phyloP scores from a whole-genome alignment of 768 basidiomycete species.

The Amanita exitialis region DNA sequence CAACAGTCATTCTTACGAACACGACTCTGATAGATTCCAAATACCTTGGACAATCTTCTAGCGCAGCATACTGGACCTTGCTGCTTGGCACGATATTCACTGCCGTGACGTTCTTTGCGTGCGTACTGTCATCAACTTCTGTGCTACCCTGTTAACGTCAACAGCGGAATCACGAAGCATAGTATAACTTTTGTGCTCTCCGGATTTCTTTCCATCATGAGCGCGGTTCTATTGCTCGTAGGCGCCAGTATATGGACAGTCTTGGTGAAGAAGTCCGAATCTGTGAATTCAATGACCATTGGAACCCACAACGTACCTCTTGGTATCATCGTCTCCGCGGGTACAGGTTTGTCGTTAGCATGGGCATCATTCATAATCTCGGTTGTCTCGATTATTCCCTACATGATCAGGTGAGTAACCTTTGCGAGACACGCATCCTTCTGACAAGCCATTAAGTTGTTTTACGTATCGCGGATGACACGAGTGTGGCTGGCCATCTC shows the following conservation, averaged over 20 bases:
- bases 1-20: slow-evolving; percentile 39
- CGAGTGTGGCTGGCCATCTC: neutral
- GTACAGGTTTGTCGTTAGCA: slow-evolving; percentile 51
- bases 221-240: slow-evolving; percentile 53
- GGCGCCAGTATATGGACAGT: slow-evolving; percentile 74
- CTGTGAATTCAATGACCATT: slow-evolving; percentile 44
- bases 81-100: slow-evolving; percentile 64
- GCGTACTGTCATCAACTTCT: slow-evolving; percentile 17
- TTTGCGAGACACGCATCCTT: neutral
- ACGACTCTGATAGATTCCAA: slow-evolving; percentile 50
- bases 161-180: slow-evolving; percentile 58
- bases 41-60: slow-evolving; percentile 53
- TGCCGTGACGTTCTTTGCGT: slow-evolving; percentile 59
- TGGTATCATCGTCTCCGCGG: slow-evolving; percentile 56
- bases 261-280: slow-evolving; percentile 52
- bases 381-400: slow-evolving; percentile 57
- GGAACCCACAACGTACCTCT: slow-evolving; percentile 28
- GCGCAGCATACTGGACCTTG: slow-evolving; percentile 67
- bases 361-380: slow-evolving; percentile 73
- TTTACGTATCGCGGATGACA: slow-evolving; percentile 36
- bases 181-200: slow-evolving; percentile 62
- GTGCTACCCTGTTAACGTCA: slow-evolving; percentile 9
- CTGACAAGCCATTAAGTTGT: slow-evolving; percentile 34
- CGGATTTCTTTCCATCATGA: slow-evolving; percentile 48
- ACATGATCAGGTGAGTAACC: slow-evolving; percentile 57